Evolutionary conservation across 345 rosid genomes (phyloP).

Genomic region (Mallotus nudiflorus): DNA sequence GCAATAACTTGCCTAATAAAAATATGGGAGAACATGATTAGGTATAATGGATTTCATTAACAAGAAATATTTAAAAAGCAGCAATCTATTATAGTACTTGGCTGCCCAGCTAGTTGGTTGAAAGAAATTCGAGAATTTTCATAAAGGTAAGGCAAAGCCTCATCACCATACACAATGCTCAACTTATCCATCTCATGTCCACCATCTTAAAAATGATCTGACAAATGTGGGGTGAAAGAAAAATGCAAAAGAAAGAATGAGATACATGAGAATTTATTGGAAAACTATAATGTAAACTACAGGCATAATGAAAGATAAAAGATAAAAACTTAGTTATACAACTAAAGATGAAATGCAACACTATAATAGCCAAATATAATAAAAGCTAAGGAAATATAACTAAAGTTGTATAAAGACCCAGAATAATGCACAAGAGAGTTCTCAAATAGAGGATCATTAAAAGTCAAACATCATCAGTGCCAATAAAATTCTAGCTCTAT

Average conservation of each 20-base stretch:
- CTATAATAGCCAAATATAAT: too few relatives aligned
- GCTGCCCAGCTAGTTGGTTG: too few relatives aligned
- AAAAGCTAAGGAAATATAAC: background rate
- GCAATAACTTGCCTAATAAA: too few relatives aligned
- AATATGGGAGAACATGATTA: too few relatives aligned
- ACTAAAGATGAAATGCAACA: background rate
- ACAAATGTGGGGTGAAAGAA: conserved; percentile 17
- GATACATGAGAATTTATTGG: background rate
- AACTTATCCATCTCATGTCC: conserved; percentile 97
- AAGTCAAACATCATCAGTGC: too few relatives aligned
- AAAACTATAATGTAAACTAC: background rate
- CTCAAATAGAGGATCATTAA: too few relatives aligned
- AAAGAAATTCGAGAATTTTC: conserved; percentile 95
- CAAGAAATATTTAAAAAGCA: too few relatives aligned
- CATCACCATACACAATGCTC: conserved; percentile 88
- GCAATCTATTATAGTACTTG: too few relatives aligned
- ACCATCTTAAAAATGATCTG: conserved; percentile 94
- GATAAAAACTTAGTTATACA: background rate
- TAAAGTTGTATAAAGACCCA: background rate
- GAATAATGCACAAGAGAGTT: background rate
- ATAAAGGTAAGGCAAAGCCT: conserved; percentile 87
- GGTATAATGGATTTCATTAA: too few relatives aligned
- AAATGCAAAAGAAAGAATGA: conserved; percentile 16
- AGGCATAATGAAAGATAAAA: too few relatives aligned
- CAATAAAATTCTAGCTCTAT: too few relatives aligned